Evolutionary conservation across 768 basidiomycete species (phyloP), one percentile per base, ranked within the genome.

Genomic region (Lentinula sp.): DNA sequence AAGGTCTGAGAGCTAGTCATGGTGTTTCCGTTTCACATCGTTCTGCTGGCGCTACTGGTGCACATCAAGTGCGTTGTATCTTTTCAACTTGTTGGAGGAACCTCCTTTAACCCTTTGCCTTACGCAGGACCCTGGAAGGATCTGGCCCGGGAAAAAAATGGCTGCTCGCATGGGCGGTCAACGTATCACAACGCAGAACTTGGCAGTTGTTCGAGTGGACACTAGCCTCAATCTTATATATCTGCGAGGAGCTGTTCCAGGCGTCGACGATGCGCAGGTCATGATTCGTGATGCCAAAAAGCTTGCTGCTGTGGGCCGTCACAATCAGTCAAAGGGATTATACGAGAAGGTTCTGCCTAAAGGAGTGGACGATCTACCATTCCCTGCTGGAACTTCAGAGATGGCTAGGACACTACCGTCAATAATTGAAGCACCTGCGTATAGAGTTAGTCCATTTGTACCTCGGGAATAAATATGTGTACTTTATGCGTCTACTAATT

Each of bases 121-220:
- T 6, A 9, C 62, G 15, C 63, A 98, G 95, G 95, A 97, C 68
- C 96, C 97, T 28, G 97, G 97, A 51, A 87, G 97, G 68, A 81
- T 98, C 5, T 94, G 91, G 76, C 97, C 97, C 3, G 97, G 97
- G 41, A 97, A 95, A 78, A 98, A 98, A 79, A 98, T 97, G 96
- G 86, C 96, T 9, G 97, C 97, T 37, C 88, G 87, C 23, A 87
- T 98, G 80, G 97, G 97, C 54, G 89, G 86, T 60, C 80, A 85
- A 64, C 86, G 87, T 43, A 82, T 83, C 8, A 98, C 96, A 7
- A 80, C 82, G 13, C 94, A 96, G 69, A 98, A 98, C 70, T 85
- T 98, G 28, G 73, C 87, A 0, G 93, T 98, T 46, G 82, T 95
- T 59, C 90, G 94, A 20, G 82, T 99, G 62, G 97, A 99, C 77